Base-by-base conservation (phyloP, 352 stramenopile genomes). In the Phytopythium vexans region DNA sequence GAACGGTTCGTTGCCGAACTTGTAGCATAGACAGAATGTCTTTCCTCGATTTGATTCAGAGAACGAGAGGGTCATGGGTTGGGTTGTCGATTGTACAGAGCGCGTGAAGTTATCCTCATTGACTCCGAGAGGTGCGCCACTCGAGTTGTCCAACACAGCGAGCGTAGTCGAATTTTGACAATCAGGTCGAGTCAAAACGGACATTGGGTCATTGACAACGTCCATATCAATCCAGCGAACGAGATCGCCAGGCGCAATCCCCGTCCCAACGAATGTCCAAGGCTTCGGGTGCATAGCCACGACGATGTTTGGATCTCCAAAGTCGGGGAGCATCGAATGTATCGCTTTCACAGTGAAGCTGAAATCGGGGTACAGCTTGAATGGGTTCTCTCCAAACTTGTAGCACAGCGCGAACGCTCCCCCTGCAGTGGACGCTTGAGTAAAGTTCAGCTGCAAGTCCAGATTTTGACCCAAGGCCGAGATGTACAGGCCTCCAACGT, bases 341-440 rank as follows among this genome's bases (percentile, higher is more conserved):
- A 89, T 65, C 41, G 81, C 58, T 44, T 89, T 89, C 6, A 88
- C 74, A 2, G 57, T 74, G 31, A 89, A 74, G 6, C 67, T 59
- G 0, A 88, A 55, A 0, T 50, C 10, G 5, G 52, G 39, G 31
- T 89, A 89, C 32, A 89, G 33, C 15, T 86, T 86, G 49, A 88
- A 89, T 6, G 79, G 74, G 41, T 89, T 88, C 1, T 66, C 55
- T 1, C 79, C 79, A 41, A 88, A 86, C 38, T 89, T 88, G 66
- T 88, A 89, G 57, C 76, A 89, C 37, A 89, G 49, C 0, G 50
- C 52, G 35, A 89, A 89, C 12, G 74, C 62, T 4, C 68, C 44
- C 1, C 47, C 58, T 8, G 72, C 60, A 9, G 35, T 34, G 3
- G 72, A 87, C 1, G 76, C 72, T 43, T 86, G 67, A 1, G 63